These are phyloP conservation scores for Allium fistulosum DNA, from an alignment of 106 monocot species.

Conservation along the genomic window DNA sequence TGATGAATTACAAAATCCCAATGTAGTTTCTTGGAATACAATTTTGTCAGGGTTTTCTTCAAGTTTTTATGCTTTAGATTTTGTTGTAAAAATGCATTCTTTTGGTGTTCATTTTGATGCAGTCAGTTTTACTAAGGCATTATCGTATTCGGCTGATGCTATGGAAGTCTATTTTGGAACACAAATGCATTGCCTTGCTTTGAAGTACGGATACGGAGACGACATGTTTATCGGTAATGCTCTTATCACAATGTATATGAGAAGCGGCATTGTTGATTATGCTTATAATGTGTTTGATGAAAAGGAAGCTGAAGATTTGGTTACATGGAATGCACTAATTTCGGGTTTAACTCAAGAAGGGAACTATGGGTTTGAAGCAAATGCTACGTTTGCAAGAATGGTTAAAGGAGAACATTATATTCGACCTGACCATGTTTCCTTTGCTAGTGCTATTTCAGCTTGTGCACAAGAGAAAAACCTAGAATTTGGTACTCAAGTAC, in stretches of 20 bases:
- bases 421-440: constrained; percentile 47
- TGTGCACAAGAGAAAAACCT: constrained; percentile 31
- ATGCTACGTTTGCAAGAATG: constrained; percentile 43
- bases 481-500: constrained; percentile 47
- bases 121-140: constrained; percentile 48
- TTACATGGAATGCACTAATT: constrained; percentile 87
- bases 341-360: constrained; percentile 63
- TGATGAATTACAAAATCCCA: constrained; percentile 9
- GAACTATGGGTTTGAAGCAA: constrained; percentile 28
- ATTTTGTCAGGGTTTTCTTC: constrained; percentile 38
- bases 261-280: constrained; percentile 14
- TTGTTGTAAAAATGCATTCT: constrained; percentile 31
- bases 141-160: constrained; percentile 31
- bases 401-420: constrained; percentile 17
- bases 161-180: constrained; percentile 10
- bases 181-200: constrained; percentile 38
- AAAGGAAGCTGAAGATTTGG: constrained; percentile 50
- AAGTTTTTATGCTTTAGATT: constrained; percentile 26
- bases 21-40: constrained; percentile 85
- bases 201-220: constrained; percentile 30
- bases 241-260: constrained; percentile 56
- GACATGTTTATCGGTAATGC: constrained; percentile 64
- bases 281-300: constrained; percentile 63
- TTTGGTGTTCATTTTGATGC: constrained; percentile 45
- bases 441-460: constrained; percentile 50